Conservation (phyloP, 805 yeast genomes). For the Torulaspora microellipsoides region DNA sequence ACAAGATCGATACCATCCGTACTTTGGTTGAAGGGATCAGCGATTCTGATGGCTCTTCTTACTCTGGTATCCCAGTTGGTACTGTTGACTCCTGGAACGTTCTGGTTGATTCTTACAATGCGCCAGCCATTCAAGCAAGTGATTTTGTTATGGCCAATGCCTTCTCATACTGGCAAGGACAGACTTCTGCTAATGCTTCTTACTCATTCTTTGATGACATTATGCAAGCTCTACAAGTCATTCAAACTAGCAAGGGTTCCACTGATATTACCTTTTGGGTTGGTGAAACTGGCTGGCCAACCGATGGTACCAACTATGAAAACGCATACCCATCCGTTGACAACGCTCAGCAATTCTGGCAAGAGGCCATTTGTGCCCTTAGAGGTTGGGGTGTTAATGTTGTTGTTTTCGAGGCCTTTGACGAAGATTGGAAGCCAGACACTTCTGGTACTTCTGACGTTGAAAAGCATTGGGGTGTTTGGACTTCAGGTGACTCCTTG, state of each 20-base stretch:
- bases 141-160: constrained; percentile 92
- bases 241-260: constrained; percentile 82
- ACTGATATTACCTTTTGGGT: constrained; percentile 89
- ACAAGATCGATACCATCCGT: constrained; percentile 59
- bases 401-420: constrained; percentile 89
- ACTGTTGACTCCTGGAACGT: constrained; percentile 96
- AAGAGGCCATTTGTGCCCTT: constrained; percentile 84
- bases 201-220: constrained; percentile 94
- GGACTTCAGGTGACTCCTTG: constrained; percentile 46
- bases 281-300: constrained; percentile 98
- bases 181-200: constrained; percentile 73
- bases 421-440: constrained; percentile 94
- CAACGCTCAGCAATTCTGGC: constrained; percentile 81
- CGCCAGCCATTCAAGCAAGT: constrained; percentile 69
- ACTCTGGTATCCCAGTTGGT: constrained; percentile 71
- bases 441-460: constrained; percentile 81
- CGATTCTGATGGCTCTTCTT: constrained; percentile 80
- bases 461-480: constrained; percentile 95
- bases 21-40: constrained; percentile 52
- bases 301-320: constrained; percentile 73
- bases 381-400: constrained; percentile 96
- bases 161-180: constrained; percentile 99
- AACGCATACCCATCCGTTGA: constrained; percentile 59
- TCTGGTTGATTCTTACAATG: constrained; percentile 70
- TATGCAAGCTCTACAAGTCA: constrained; percentile 91